Evolutionary conservation across 2,329 filamentous ascomycete species (phyloP).

Genomic region (Alternaria sp.): DNA sequence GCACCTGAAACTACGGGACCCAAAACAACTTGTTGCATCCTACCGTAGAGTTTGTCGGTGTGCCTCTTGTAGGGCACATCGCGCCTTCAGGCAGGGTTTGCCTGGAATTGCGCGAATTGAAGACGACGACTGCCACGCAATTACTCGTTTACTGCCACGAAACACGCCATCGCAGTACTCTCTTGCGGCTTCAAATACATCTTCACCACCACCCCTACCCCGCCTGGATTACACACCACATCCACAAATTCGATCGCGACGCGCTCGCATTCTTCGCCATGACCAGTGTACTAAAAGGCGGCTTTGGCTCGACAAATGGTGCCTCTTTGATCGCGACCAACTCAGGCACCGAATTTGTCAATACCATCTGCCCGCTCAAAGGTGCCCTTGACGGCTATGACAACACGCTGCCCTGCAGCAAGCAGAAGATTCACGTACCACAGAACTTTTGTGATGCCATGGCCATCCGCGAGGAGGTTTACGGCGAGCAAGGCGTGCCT

Average conservation of each 20-base stretch:
- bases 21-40: constrained; percentile 17
- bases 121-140: constrained; percentile 14
- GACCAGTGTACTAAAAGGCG: constrained; percentile 32
- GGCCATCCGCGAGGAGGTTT: constrained; percentile 65
- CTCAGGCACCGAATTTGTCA: constrained; percentile 53
- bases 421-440: constrained; percentile 52
- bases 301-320: constrained; percentile 32
- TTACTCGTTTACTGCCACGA: constrained; percentile 1
- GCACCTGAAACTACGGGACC: constrained; percentile 13
- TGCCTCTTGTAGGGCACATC: constrained; percentile 9
- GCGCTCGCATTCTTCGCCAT: constrained; percentile 11
- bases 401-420: constrained; percentile 43
- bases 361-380: constrained; percentile 49
- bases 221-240: neutral
- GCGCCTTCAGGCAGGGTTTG: constrained; percentile 17
- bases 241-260: neutral
- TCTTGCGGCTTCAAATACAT: neutral
- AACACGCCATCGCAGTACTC: constrained; percentile 1
- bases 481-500: constrained; percentile 64
- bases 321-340: constrained; percentile 25
- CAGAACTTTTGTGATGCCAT: constrained; percentile 63
- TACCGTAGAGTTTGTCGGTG: constrained; percentile 7
- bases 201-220: constrained; percentile 1
- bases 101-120: constrained; percentile 11
- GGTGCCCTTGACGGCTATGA: constrained; percentile 49